These are phyloP conservation scores for Begonia fuchsioides DNA, from an alignment of 306 rosid species.

Conservation along the genomic window DNA sequence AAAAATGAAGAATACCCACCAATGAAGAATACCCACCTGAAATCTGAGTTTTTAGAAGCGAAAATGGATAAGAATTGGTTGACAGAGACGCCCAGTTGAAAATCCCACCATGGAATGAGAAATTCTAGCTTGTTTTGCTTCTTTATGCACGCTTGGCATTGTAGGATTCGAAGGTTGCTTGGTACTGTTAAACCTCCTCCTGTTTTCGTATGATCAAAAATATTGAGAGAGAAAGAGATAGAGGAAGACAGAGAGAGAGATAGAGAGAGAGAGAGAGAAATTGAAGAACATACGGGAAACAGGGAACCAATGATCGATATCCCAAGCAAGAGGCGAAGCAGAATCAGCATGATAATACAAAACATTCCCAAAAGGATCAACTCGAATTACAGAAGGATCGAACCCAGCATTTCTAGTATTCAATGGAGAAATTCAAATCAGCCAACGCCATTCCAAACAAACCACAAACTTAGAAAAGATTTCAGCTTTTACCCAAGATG, in stretches of 20 bases:
- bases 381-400: conserved; percentile 83
- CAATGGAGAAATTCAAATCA: not conserved
- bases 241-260: too few relatives aligned
- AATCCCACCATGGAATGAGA: conserved; percentile 98
- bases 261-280: too few relatives aligned
- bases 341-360: conserved; percentile 87
- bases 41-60: conserved; percentile 79
- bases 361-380: conserved; percentile 77
- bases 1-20: not conserved
- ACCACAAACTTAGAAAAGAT: conserved; percentile 3
- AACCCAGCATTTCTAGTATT: conserved; percentile 87
- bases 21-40: conserved; percentile 32
- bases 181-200: conserved; percentile 95
- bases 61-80: conserved; percentile 81
- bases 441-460: not conserved
- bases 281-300: conserved; percentile 56
- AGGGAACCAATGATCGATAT: conserved; percentile 95
- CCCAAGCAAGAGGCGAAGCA: conserved; percentile 96
- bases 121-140: conserved; percentile 74
- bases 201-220: conserved; percentile 19
- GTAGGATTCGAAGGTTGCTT: conserved; percentile 80
- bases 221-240: conserved; percentile 10
- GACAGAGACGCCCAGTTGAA: conserved; percentile 81
- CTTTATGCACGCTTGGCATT: conserved; percentile 64
- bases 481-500: conserved; percentile 65